Evolutionary conservation across 1,284 basidiomycete genomes (phyloP).

Genomic region (Cerrena zonata): DNA sequence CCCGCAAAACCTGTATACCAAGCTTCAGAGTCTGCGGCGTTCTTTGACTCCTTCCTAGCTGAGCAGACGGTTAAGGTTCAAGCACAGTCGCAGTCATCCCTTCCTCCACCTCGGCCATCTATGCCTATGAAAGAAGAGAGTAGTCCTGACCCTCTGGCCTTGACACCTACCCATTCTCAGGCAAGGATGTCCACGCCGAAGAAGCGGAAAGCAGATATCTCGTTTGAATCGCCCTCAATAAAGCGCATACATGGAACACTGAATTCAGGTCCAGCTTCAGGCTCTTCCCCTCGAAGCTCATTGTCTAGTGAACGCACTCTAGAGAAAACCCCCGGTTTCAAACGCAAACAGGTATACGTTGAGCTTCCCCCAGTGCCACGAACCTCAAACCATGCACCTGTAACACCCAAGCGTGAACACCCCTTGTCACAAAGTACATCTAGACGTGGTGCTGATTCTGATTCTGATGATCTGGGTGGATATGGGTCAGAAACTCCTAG

Average conservation of each 20-base stretch:
- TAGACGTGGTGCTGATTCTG: conserved; percentile 25
- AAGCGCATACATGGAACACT: conserved; percentile 28
- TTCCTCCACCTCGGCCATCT: conserved; percentile 11
- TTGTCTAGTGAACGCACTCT: conserved; percentile 1
- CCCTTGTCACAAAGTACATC: conserved; percentile 5
- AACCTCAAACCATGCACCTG: conserved; percentile 39
- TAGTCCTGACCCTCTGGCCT: conserved; percentile 48
- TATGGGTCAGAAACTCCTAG: conserved; percentile 41
- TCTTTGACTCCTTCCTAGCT: conserved; percentile 61
- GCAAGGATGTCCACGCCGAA: conserved; percentile 39
- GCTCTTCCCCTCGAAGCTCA: not conserved
- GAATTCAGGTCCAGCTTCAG: no score
- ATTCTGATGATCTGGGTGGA: conserved; percentile 52
- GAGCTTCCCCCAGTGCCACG: conserved; percentile 44
- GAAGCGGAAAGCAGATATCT: conserved; percentile 42
- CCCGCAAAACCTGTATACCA: conserved; percentile 33
- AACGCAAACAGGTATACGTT: conserved; percentile 46
- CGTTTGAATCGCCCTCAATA: conserved; percentile 30
- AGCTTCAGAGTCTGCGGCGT: conserved; percentile 53
- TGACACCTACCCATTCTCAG: conserved; percentile 22
- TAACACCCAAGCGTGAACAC: conserved; percentile 13
- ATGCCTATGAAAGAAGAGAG: conserved; percentile 3
- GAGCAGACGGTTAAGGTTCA: conserved; percentile 36
- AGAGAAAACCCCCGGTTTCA: conserved; percentile 13
- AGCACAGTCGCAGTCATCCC: no score